These are phyloP conservation scores for Fraxinus quadrangulata DNA, from an alignment of 257 asterid species.

Conservation along the genomic window DNA sequence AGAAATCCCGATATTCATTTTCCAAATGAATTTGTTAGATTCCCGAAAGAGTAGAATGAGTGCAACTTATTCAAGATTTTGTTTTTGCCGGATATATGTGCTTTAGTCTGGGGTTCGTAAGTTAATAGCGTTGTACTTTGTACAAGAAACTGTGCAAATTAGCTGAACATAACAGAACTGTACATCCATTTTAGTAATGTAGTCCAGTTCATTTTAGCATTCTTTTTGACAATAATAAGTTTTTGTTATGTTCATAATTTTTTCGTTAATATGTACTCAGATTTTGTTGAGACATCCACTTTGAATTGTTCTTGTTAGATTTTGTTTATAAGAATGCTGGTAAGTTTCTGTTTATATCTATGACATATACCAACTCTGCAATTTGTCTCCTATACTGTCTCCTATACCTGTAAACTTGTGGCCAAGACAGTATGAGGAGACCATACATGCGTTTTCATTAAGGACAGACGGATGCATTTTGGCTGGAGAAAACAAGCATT, in stretches of 20 bases:
- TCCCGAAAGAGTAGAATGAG: conserved; percentile 14
- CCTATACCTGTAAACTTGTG: not conserved
- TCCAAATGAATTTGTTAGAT: conserved; percentile 39
- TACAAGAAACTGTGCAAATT: conserved; percentile 18
- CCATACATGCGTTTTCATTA: not conserved
- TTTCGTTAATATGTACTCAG: not conserved
- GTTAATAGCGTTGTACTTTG: not conserved
- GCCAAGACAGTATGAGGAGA: not conserved
- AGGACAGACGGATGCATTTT: not conserved
- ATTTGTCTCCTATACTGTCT: not conserved
- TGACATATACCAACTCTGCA: conserved; percentile 13
- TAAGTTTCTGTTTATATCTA: not conserved
- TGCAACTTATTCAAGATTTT: not conserved
- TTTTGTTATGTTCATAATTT: not conserved
- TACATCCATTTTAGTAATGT: conserved; percentile 19
- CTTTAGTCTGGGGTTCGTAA: conserved; percentile 1
- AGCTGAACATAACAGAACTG: conserved; percentile 27
- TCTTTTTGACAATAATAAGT: conserved; percentile 2
- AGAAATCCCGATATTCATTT: conserved; percentile 76
- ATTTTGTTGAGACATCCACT: not conserved
- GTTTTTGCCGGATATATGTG: not conserved
- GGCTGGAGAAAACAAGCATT: not conserved
- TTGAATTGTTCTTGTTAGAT: not conserved
- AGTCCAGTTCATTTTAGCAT: conserved; percentile 13
- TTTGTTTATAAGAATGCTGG: not conserved